A percentile compares a stretch with the other conserved stretches of the same genome.
These are phyloP conservation scores for Glebionis coronaria DNA, from an alignment of 129 eudicot species.

Conservation along the genomic window DNA sequence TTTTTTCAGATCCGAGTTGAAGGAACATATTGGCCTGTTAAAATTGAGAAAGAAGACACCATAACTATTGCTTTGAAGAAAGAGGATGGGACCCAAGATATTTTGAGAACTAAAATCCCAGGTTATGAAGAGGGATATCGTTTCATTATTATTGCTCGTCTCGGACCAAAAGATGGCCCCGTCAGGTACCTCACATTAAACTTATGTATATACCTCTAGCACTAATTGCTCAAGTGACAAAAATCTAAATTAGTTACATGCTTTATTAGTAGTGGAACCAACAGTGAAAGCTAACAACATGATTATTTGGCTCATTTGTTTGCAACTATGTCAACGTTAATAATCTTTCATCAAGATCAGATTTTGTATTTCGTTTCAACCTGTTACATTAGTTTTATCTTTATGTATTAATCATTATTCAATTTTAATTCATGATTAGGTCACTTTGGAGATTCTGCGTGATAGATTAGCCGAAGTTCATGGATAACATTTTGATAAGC, in stretches of 20 bases:
- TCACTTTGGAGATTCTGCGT: slow-evolving; percentile 53
- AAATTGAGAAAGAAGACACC: slow-evolving; percentile 79
- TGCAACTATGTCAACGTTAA: background rate
- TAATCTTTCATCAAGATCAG: background rate
- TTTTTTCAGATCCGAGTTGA: slow-evolving; percentile 65
- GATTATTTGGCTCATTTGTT: background rate
- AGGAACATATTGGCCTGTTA: slow-evolving; percentile 83
- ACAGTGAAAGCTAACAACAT: too few species aligned
- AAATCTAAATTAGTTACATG: too few species aligned
- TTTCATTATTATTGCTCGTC: slow-evolving; percentile 76
- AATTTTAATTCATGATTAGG: slow-evolving; percentile 32
- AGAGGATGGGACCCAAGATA: slow-evolving; percentile 44
- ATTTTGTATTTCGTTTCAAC: slow-evolving; percentile 4
- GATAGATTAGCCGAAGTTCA: slow-evolving; percentile 75
- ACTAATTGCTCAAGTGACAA: too few species aligned
- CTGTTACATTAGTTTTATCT: background rate
- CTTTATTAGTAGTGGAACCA: too few species aligned
- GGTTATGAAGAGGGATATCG: slow-evolving; percentile 99
- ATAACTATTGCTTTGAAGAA: slow-evolving; percentile 56
- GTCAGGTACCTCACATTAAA: slow-evolving; percentile 49
- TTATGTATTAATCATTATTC: background rate
- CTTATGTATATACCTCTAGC: background rate
- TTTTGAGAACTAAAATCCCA: slow-evolving; percentile 75
- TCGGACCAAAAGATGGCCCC: slow-evolving; percentile 72
- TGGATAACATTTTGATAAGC: slow-evolving; percentile 72